Percentiles rank a stretch among this genome's conserved stretches.
Conservation (phyloP, 331 rosid species). For the Arachis monticola region DNA sequence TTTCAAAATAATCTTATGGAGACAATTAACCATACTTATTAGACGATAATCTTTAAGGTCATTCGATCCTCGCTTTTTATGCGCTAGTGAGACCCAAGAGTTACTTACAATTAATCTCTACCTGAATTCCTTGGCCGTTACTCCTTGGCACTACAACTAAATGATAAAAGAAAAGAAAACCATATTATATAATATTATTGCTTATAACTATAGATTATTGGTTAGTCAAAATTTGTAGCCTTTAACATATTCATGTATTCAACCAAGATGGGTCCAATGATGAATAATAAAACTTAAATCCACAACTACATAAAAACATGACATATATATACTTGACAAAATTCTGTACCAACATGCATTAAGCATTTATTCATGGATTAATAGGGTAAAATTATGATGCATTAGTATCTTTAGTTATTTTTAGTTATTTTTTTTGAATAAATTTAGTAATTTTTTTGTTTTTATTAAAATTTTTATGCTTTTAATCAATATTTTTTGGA, state of each 20-base stretch:
- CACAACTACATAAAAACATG: constrained; percentile 28
- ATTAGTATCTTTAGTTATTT: too few relatives aligned
- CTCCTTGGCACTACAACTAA: constrained; percentile 23
- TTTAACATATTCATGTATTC: neutral
- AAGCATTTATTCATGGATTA: too few relatives aligned
- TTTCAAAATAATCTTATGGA: too few relatives aligned
- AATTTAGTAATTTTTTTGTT: too few relatives aligned
- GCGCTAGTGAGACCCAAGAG: neutral
- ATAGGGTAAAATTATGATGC: too few relatives aligned
- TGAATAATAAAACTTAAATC: constrained; percentile 34
- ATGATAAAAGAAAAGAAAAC: neutral
- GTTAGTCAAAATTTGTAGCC: neutral
- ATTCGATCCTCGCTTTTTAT: too few relatives aligned
- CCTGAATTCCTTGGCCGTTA: constrained; percentile 34
- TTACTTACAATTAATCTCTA: constrained; percentile 31
- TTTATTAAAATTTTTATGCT: too few relatives aligned
- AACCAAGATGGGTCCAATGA: constrained; percentile 20
- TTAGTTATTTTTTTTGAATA: too few relatives aligned
- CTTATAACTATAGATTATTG: neutral
- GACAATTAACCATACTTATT: too few relatives aligned
- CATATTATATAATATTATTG: neutral
- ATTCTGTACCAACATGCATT: too few relatives aligned
- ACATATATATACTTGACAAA: neutral
- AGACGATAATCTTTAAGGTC: too few relatives aligned
- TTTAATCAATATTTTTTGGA: too few relatives aligned